Evolutionary conservation across 805 yeast species (phyloP), one percentile per base, ranked within the genome.

Genomic region (Candida yuanshanica): DNA sequence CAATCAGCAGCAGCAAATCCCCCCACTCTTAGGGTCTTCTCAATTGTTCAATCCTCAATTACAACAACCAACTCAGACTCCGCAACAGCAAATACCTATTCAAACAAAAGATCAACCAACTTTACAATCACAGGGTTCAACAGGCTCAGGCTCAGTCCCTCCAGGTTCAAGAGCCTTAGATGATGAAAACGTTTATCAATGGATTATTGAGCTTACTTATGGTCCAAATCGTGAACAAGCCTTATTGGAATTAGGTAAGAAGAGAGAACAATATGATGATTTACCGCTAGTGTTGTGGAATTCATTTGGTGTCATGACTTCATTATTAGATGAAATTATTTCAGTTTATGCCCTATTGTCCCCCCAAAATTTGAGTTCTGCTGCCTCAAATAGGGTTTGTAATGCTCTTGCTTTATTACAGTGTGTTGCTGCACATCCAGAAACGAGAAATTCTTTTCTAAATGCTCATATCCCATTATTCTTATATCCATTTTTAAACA

Each of bases 191-290:
- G 91, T 91, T 7, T 87, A 81, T 60, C 81, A 81, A 45, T 88
- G 96, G 96, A 85, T 93, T 35, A 74, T 83, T 20, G 96, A 93
- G 60, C 70, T 91, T 39, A 88, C 88, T 29, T 82, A 88, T 45
- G 97, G 97, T 1, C 85, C 90, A 21, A 85, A 85, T 53, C 80
- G 95, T 53, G 99, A 93, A 55, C 87, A 91, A 55, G 98, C 99
- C 3, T 69, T 91, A 40, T 66, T 90, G 50, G 97, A 90, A 59
- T 69, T 91, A 35, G 97, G 98, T 9, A 87, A 93, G 59, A 90
- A 90, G 56, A 73, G 99, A 47, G 99, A 91, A 58, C 89, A 88
- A 56, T 91, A 86, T 58, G 97, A 89, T 44, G 98, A 91, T 59
- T 71, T 91, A 44, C 98, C 98, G 0, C 63, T 89, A 31, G 95